A percentile compares a stretch with the other conserved stretches of the same genome.
phyloP scores from a whole-genome alignment of 1,284 basidiomycete genomes.

The Cryptococcus wingfieldii region DNA sequence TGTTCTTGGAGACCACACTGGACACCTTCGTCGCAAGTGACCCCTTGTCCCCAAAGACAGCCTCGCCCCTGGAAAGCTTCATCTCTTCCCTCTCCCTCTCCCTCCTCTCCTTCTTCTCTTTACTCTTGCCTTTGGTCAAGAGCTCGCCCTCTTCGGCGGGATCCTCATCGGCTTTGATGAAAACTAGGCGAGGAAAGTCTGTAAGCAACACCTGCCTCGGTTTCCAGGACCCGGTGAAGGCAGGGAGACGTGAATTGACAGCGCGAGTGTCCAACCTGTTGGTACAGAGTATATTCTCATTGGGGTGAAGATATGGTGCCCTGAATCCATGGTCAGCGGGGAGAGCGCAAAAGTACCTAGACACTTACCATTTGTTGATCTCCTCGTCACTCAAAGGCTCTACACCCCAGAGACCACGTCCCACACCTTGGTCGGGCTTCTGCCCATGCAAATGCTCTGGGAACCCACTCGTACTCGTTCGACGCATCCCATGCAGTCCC shows the following conservation, averaged over 20 bases:
- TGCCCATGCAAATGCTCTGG: slow-evolving; percentile 1
- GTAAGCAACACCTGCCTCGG: slow-evolving; percentile 51
- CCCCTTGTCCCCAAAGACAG: not conserved
- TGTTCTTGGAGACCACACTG: no score
- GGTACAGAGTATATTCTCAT: slow-evolving; percentile 42
- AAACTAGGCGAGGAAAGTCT: slow-evolving; percentile 53
- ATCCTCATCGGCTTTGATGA: slow-evolving; percentile 50
- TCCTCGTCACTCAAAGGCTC: no score
- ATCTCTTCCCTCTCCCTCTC: not conserved
- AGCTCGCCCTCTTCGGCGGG: not conserved
- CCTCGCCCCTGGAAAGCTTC: not conserved
- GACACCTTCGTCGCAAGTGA: not conserved
- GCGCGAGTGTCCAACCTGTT: no score
- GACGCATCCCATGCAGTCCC: not conserved
- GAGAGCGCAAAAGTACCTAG: no score
- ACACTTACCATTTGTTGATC: slow-evolving; percentile 22
- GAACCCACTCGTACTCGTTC: not conserved
- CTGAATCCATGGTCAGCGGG: slow-evolving; percentile 5
- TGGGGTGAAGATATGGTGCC: slow-evolving; percentile 38
- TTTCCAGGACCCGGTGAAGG: slow-evolving; percentile 34
- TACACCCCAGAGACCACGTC: slow-evolving; percentile 5
- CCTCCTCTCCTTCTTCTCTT: no score
- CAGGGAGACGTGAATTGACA: slow-evolving; percentile 35
- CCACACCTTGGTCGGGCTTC: slow-evolving; percentile 20
- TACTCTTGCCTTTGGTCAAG: no score